Base-by-base conservation (phyloP, 2,329 filamentous ascomycete genomes). In the Colletotrichum nymphaeae region DNA sequence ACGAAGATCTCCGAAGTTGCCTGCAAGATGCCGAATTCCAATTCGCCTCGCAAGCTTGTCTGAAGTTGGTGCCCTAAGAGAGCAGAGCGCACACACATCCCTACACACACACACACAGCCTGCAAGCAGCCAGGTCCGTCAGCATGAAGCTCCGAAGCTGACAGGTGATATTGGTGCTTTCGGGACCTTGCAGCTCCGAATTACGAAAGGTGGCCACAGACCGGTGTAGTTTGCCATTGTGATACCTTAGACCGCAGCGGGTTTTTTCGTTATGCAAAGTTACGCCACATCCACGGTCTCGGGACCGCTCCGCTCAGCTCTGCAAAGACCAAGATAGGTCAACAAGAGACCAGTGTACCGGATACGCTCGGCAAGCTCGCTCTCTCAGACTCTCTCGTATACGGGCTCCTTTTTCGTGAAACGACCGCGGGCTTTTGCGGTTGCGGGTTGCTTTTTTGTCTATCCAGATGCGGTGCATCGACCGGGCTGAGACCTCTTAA, bases 221-320 rank as follows among this genome's bases (percentile, higher is more conserved):
- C 42, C 53, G 46, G n/a, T 67, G 12, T 30, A 53, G 28, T 49
- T 35, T 42, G 55, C 19, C 52, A 30, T 14, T 19, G 37, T 26
- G 28, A 32, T 32, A 32, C 30, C 30, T 55, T 62, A 30, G 35
- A 52, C 52, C 14, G 24, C 14, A 28, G 32, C 8, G n/a, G 14
- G n/a, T 19, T 46, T 49, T 52, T 58, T 58, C 22, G 67, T 72
- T 46, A 69, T 68, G 73, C 73, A 75, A 71, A 69, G 58, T 75
- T 75, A 60, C 65, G 75, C 73, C 75, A 70, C 75, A 64, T 56
- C 75, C 75, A 75, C 62, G 75, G 75, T 49, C 32, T 66, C 67
- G 75, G 75, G 60, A 75, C n/a, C 37, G 56, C 49, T 52, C n/a
- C 37, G 56, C 49, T 52, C 46, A 56, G 67, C 46, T 69, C 53